phyloP scores from a whole-genome alignment of 345 rosid species.

The Aethionema arabicum region DNA sequence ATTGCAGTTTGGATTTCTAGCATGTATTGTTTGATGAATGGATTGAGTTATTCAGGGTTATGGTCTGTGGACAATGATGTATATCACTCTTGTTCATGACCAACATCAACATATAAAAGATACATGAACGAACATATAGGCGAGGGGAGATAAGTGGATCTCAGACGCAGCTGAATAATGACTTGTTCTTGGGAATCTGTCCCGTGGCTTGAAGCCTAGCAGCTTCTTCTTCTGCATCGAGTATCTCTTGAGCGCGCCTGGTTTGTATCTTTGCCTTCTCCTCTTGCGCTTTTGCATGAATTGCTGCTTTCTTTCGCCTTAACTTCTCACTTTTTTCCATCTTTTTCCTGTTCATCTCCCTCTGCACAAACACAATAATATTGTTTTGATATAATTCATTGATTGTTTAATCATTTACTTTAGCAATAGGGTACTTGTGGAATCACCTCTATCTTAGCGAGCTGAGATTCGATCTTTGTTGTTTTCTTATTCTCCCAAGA shows the following conservation, averaged over 20 bases:
- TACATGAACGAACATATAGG: slow-evolving; percentile 11
- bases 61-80: slow-evolving; percentile 3
- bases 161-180: slow-evolving; percentile 63
- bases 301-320: slow-evolving; percentile 53
- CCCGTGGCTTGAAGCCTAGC: slow-evolving; percentile 75
- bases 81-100: slow-evolving; percentile 15
- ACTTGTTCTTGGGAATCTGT: slow-evolving; percentile 61
- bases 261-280: slow-evolving; percentile 73
- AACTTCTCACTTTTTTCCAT: slow-evolving; percentile 63
- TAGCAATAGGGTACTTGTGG: not conserved
- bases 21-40: slow-evolving; percentile 8
- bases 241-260: slow-evolving; percentile 60
- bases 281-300: slow-evolving; percentile 73
- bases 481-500: slow-evolving; percentile 86
- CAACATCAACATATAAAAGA: slow-evolving; percentile 9
- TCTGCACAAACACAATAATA: slow-evolving; percentile 42
- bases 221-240: slow-evolving; percentile 76
- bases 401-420: not conserved
- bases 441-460: slow-evolving; percentile 63
- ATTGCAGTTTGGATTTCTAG: slow-evolving; percentile 5
- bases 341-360: slow-evolving; percentile 63
- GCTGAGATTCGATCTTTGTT: slow-evolving; percentile 59
- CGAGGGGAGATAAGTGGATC: not conserved
- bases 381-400: slow-evolving; percentile 9
- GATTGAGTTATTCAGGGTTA: slow-evolving; percentile 12